A percentile compares a stretch with the other conserved stretches of the same genome.
Evolutionary conservation across 148 eudicot genomes (phyloP).

Genomic region (Rhododendron griersonianum): DNA sequence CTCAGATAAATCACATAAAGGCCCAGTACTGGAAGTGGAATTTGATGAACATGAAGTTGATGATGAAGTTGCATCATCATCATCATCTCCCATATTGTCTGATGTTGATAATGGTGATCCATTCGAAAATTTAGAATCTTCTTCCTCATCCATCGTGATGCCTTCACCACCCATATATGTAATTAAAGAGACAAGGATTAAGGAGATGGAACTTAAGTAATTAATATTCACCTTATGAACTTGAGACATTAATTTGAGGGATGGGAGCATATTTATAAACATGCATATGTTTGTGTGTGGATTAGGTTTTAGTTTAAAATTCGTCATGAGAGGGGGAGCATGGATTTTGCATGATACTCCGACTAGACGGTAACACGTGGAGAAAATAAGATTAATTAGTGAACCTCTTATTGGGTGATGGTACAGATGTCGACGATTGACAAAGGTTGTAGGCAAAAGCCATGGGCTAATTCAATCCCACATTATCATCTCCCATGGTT

Average conservation of each 20-base stretch:
- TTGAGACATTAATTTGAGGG: constrained; percentile 15
- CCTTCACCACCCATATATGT: constrained; percentile 15
- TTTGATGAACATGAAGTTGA: constrained; percentile 25
- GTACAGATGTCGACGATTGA: background rate
- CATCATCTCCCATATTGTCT: constrained; percentile 22
- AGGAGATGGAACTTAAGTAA: background rate
- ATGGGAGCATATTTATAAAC: constrained; percentile 1
- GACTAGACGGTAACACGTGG: background rate
- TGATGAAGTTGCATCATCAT: constrained; percentile 60
- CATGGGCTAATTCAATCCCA: constrained; percentile 9
- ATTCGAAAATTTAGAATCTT: constrained; percentile 29
- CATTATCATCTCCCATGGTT: constrained; percentile 24
- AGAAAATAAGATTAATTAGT: background rate
- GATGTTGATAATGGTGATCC: constrained; percentile 41
- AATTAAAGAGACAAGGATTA: constrained; percentile 14
- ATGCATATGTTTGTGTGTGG: constrained; percentile 2
- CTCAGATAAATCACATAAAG: constrained; percentile 53
- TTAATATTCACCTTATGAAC: background rate
- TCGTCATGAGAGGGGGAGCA: constrained; percentile 6
- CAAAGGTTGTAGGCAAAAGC: background rate
- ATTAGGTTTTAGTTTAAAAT: constrained; percentile 5
- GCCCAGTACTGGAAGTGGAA: constrained; percentile 18
- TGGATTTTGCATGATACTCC: background rate
- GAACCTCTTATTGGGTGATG: background rate
- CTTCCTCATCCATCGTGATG: constrained; percentile 23